phyloP scores from a whole-genome alignment of 176 grass and related monocot genomes.

The Musa acuminata region DNA sequence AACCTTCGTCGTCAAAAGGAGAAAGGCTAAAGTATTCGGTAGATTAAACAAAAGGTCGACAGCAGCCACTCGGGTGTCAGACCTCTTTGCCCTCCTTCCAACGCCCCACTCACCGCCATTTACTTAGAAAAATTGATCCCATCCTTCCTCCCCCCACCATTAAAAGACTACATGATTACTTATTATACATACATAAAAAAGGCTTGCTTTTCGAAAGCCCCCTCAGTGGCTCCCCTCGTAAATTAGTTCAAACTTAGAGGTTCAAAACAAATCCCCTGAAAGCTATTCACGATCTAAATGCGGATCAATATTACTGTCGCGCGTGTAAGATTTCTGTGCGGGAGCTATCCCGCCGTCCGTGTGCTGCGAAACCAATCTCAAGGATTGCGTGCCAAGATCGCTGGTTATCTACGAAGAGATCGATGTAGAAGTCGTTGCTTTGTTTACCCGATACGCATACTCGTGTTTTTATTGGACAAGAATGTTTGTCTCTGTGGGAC shows the following conservation, averaged over 20 bases:
- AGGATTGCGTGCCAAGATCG: not conserved
- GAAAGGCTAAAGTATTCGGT: not conserved
- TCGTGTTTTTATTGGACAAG: not conserved
- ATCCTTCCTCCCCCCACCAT: conserved; percentile 29
- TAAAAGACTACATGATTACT: conserved; percentile 55
- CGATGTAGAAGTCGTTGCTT: not conserved
- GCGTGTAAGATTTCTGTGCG: not conserved
- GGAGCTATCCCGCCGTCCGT: not conserved
- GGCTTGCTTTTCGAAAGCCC: conserved; percentile 31
- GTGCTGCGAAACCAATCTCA: not conserved
- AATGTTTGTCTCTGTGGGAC: not conserved
- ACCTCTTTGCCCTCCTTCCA: not conserved
- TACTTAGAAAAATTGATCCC: conserved; percentile 24
- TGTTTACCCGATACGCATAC: not conserved
- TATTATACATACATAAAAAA: conserved; percentile 1
- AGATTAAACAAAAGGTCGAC: not conserved
- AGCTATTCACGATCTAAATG: no score
- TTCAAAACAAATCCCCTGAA: no score
- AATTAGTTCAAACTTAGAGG: not conserved
- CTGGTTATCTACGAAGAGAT: no score
- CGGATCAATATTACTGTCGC: no score
- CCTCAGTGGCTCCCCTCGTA: conserved; percentile 30
- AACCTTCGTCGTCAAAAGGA: not conserved
- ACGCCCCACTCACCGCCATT: not conserved
- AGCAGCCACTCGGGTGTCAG: not conserved